These are phyloP conservation scores for Artemisia tridentata DNA, from an alignment of 129 eudicot genomes.

Conservation along the genomic window DNA sequence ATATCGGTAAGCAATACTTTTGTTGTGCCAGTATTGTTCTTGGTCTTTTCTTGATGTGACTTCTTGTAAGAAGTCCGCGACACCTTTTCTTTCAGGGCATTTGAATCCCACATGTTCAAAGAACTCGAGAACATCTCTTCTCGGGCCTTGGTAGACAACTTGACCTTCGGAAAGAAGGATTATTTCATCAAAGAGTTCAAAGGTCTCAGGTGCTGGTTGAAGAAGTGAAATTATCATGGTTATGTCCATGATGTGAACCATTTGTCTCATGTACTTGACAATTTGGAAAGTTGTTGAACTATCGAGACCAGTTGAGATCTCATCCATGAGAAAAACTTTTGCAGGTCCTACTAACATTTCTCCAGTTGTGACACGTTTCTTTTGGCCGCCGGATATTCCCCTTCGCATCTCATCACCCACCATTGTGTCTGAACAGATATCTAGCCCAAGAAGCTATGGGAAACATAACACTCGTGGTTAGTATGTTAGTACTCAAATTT, in stretches of 20 bases:
- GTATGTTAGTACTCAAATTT: constrained; percentile 1
- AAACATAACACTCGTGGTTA: constrained; percentile 14
- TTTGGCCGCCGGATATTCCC: constrained; percentile 89
- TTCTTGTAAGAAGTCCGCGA: constrained; percentile 78
- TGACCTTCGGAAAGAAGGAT: constrained; percentile 80
- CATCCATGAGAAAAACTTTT: constrained; percentile 80
- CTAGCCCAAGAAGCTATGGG: constrained; percentile 67
- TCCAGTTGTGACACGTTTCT: constrained; percentile 85
- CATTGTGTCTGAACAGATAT: constrained; percentile 74
- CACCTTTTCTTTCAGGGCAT: constrained; percentile 89
- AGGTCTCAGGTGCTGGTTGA: constrained; percentile 89
- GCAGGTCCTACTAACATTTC: constrained; percentile 90
- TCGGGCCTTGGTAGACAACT: constrained; percentile 82
- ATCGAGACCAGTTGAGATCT: constrained; percentile 85
- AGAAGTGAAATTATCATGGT: constrained; percentile 84
- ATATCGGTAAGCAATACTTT: constrained; percentile 54
- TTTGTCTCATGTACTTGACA: constrained; percentile 69
- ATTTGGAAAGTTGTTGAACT: constrained; percentile 89
- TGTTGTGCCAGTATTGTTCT: constrained; percentile 78
- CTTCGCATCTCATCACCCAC: constrained; percentile 90
- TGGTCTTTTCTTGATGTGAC: constrained; percentile 83
- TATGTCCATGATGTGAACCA: constrained; percentile 75
- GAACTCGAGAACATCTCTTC: constrained; percentile 64
- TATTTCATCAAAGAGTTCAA: constrained; percentile 71
- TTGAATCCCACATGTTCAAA: constrained; percentile 68